These are phyloP conservation scores for Phyllosticta citriasiana DNA, from an alignment of 2,329 filamentous ascomycete species.

Conservation along the genomic window DNA sequence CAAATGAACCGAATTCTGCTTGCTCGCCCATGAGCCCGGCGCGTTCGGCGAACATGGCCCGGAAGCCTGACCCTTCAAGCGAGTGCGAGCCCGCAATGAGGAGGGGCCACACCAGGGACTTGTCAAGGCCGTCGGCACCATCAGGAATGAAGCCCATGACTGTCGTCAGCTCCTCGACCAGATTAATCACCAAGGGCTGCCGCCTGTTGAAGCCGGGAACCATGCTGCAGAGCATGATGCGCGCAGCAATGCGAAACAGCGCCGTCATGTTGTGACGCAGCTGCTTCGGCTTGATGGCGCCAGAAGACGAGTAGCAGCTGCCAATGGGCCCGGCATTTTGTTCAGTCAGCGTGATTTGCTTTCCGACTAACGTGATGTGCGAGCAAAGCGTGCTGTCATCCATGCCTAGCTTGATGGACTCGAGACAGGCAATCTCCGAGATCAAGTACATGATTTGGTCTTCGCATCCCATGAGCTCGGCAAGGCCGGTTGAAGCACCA, in stretches of 20 bases:
- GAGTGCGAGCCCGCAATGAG: conserved; percentile 77
- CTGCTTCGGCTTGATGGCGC: conserved; percentile 70
- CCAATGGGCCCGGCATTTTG: conserved; percentile 32
- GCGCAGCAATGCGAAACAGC: conserved; percentile 82
- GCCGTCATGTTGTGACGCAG: conserved; percentile 81
- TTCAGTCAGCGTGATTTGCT: conserved; percentile 78
- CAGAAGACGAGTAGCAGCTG: conserved; percentile 50
- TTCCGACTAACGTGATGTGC: conserved; percentile 78
- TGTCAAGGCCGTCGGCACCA: conserved; percentile 75
- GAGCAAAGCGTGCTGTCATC: conserved; percentile 79
- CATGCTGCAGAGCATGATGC: conserved; percentile 93
- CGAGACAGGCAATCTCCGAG: conserved; percentile 92
- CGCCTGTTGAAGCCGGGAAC: conserved; percentile 77
- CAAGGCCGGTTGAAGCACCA: conserved; percentile 58
- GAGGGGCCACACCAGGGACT: conserved; percentile 86
- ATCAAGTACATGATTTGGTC: conserved; percentile 97
- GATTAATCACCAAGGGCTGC: conserved; percentile 61
- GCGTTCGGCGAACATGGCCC: conserved; percentile 67
- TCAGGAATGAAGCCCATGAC: conserved; percentile 74
- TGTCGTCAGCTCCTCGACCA: conserved; percentile 68
- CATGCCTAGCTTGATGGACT: conserved; percentile 72
- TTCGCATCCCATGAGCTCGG: conserved; percentile 94
- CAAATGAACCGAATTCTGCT: conserved; percentile 75
- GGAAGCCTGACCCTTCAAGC: conserved; percentile 62
- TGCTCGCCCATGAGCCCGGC: conserved; percentile 63